phyloP scores from a whole-genome alignment of 2,329 filamentous ascomycete species.

The Xylariaceae sp. region DNA sequence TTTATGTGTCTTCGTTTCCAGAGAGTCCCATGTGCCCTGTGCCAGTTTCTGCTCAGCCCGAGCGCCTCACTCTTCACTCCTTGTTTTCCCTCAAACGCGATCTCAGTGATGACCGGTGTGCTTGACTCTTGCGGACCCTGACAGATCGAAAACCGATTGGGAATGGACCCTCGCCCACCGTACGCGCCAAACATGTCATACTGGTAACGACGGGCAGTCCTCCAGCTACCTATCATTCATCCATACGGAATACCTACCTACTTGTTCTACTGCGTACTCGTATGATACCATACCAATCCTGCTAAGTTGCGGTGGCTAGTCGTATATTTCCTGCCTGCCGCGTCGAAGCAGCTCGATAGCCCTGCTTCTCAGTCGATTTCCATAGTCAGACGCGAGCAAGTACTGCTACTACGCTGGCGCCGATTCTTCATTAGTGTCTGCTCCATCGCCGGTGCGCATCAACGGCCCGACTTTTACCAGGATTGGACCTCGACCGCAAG shows the following conservation, averaged over 20 bases:
- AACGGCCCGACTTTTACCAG: not conserved
- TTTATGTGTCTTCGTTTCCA: not conserved
- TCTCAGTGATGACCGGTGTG: conserved; percentile 9
- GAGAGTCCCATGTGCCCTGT: not conserved
- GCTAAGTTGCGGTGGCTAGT: not conserved
- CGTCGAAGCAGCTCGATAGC: conserved; percentile 7
- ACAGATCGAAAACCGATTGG: not conserved
- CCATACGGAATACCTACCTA: not conserved
- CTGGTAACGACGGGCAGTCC: not conserved
- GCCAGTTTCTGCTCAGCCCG: not conserved
- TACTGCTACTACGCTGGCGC: not conserved
- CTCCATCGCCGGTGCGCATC: not conserved
- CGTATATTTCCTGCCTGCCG: conserved; percentile 5
- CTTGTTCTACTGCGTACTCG: not conserved
- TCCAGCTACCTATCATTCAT: too few species aligned
- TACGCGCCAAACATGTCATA: not conserved
- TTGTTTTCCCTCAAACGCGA: conserved; percentile 1
- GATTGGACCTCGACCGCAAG: not conserved
- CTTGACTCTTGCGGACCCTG: not conserved
- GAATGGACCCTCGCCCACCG: conserved; percentile 9
- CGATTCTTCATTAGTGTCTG: not conserved
- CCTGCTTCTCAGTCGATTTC: not conserved
- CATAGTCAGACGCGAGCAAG: not conserved
- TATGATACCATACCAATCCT: not conserved
- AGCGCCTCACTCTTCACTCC: not conserved